phyloP scores from a whole-genome alignment of 2,329 filamentous ascomycete genomes.

The Hypoxylon sp. region DNA sequence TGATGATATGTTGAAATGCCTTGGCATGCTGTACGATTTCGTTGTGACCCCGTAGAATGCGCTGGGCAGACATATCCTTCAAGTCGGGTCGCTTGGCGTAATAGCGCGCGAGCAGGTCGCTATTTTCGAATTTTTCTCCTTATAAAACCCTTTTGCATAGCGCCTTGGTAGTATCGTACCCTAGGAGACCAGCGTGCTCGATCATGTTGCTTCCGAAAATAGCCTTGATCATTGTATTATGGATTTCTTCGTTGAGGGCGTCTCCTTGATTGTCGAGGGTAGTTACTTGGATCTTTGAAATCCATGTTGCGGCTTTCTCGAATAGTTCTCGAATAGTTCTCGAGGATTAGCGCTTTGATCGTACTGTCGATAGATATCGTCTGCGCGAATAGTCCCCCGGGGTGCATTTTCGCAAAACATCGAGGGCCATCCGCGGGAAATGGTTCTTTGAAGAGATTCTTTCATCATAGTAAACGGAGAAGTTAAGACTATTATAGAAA shows the following conservation, averaged over 20 bases:
- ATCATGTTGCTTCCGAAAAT: conserved; percentile 10
- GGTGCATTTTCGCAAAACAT: not conserved
- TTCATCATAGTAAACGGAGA: too few species aligned
- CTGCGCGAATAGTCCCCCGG: not conserved
- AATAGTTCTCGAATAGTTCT: not conserved
- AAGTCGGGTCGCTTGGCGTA: too few species aligned
- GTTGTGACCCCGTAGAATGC: not conserved
- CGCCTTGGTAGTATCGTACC: not conserved
- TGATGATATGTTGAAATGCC: conserved; percentile 17
- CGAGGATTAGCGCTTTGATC: too few species aligned
- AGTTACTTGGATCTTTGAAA: not conserved
- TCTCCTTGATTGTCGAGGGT: not conserved
- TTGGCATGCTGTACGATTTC: conserved; percentile 17
- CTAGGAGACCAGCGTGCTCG: conserved; percentile 3
- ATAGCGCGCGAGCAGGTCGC: too few species aligned
- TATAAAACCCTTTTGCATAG: not conserved
- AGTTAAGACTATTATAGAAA: too few species aligned
- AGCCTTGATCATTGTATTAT: not conserved
- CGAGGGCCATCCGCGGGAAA: not conserved
- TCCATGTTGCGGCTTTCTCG: not conserved
- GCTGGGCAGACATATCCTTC: not conserved
- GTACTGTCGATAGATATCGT: not conserved
- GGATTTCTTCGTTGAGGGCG: not conserved
- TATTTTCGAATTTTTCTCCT: too few species aligned
- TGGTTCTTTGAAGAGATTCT: too few species aligned